Conservation (phyloP, 352 stramenopile genomes). For the Phytopythium sindhum region DNA sequence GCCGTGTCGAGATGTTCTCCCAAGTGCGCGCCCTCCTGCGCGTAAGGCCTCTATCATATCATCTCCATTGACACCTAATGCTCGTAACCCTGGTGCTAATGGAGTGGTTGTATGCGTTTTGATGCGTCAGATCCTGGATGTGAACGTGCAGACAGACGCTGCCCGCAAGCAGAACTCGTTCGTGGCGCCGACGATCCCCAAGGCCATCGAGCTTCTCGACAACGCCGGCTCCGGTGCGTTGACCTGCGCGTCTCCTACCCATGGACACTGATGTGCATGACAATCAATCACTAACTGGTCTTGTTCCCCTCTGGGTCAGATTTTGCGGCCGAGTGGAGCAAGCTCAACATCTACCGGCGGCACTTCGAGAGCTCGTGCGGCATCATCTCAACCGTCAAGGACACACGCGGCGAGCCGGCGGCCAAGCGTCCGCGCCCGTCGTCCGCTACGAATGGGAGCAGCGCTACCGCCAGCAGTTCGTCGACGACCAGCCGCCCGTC, state of each 20-base stretch:
- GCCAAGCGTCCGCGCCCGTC: slow-evolving; percentile 12
- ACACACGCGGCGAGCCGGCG: slow-evolving; percentile 20
- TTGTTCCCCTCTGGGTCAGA: slow-evolving; percentile 20
- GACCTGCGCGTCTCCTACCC: not conserved
- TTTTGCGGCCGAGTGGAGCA: slow-evolving; percentile 67
- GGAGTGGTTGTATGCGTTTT: not conserved
- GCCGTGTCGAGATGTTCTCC: slow-evolving; percentile 64
- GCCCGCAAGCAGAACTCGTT: slow-evolving; percentile 67
- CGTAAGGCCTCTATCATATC: slow-evolving; percentile 26
- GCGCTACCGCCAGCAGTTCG: slow-evolving; percentile 2
- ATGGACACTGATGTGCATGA: not conserved
- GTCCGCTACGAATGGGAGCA: slow-evolving; percentile 15
- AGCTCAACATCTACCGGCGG: slow-evolving; percentile 70
- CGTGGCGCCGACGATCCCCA: slow-evolving; percentile 51
- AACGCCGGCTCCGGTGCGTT: slow-evolving; percentile 51
- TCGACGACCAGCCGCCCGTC: not conserved
- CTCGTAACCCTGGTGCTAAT: not conserved
- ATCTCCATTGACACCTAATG: too few relatives aligned
- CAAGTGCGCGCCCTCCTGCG: slow-evolving; percentile 72
- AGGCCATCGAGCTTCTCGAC: slow-evolving; percentile 63
- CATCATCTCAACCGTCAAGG: slow-evolving; percentile 46
- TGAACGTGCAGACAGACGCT: slow-evolving; percentile 65
- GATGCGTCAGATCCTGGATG: slow-evolving; percentile 51
- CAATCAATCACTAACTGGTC: not conserved
- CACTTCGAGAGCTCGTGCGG: slow-evolving; percentile 79